Conservation (phyloP, 441 rosid species). For the Adansonia grandidieri region DNA sequence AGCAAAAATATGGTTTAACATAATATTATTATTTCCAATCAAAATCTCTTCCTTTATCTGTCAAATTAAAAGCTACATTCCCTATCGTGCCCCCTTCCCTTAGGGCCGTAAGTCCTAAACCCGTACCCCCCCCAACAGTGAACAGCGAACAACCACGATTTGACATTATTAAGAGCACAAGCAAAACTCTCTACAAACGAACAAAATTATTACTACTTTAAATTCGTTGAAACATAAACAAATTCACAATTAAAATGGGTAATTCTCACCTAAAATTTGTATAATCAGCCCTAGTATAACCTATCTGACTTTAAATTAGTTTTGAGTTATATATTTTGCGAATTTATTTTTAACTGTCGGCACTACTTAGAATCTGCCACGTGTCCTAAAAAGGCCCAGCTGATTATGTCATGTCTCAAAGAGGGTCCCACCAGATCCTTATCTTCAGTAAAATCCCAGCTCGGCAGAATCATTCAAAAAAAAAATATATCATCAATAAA, state of each 20-base stretch:
- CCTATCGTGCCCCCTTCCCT: no score
- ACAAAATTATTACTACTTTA: neutral
- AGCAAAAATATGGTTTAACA: no score
- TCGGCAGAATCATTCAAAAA: slow-evolving; percentile 15
- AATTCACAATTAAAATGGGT: neutral
- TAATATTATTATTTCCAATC: no score
- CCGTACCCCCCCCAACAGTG: no score
- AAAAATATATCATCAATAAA: neutral
- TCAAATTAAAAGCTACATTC: no score
- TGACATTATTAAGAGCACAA: no score
- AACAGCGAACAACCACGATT: no score
- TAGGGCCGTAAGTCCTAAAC: no score
- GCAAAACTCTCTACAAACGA: neutral
- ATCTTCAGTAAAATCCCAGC: slow-evolving; percentile 16
- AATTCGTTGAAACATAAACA: no score
- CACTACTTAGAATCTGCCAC: slow-evolving; percentile 15
- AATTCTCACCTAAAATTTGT: neutral
- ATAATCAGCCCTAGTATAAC: neutral
- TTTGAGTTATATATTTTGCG: neutral
- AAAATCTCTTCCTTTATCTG: no score
- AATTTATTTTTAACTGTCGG: slow-evolving; percentile 23
- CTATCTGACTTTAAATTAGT: no score
- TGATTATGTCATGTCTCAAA: neutral
- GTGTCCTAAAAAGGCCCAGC: neutral
- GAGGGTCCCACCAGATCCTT: slow-evolving; percentile 31